A percentile compares a stretch with the other conserved stretches of the same genome.
Conservation (phyloP, 371 early-diverging fungal species). For the Phascolomyces articulosus region DNA sequence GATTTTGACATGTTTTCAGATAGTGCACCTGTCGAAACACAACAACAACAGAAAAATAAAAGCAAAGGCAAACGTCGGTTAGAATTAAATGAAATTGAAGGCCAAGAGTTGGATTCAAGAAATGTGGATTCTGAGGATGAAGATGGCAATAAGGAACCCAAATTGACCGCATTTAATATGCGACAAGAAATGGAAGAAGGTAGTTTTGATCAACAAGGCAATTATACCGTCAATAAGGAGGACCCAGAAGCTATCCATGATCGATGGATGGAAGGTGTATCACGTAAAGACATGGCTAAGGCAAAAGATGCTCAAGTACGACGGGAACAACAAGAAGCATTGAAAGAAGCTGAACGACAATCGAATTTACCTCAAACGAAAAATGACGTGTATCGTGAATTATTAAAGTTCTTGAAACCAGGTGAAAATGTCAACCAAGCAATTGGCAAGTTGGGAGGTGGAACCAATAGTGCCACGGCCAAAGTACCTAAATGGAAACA, state of each 20-base stretch:
- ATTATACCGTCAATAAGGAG: slow-evolving; percentile 76
- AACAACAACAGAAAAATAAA: slow-evolving; percentile 6
- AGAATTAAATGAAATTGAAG: slow-evolving; percentile 51
- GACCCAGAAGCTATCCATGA: slow-evolving; percentile 90
- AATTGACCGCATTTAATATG: slow-evolving; percentile 89
- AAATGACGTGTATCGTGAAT: slow-evolving; percentile 57
- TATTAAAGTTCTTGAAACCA: slow-evolving; percentile 70
- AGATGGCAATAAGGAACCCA: slow-evolving; percentile 55
- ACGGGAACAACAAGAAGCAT: slow-evolving; percentile 49
- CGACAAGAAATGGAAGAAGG: slow-evolving; percentile 88
- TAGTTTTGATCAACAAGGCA: slow-evolving; percentile 81
- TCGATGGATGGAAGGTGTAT: slow-evolving; percentile 84
- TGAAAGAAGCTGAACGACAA: slow-evolving; percentile 57
- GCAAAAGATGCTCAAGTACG: slow-evolving; percentile 76
- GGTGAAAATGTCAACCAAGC: slow-evolving; percentile 75
- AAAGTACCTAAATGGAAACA: slow-evolving; percentile 57
- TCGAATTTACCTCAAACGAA: slow-evolving; percentile 48
- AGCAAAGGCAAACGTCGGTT: slow-evolving; percentile 26
- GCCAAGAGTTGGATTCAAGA: slow-evolving; percentile 52
- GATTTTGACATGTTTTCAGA: slow-evolving; percentile 71
- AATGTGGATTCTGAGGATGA: slow-evolving; percentile 47
- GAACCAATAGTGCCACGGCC: slow-evolving; percentile 47
- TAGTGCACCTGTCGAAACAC: slow-evolving; percentile 16
- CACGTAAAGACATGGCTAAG: slow-evolving; percentile 72
- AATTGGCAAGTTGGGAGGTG: slow-evolving; percentile 55